Conservation (phyloP, 164 flowering plant species). For the Liriodendron chinense region DNA sequence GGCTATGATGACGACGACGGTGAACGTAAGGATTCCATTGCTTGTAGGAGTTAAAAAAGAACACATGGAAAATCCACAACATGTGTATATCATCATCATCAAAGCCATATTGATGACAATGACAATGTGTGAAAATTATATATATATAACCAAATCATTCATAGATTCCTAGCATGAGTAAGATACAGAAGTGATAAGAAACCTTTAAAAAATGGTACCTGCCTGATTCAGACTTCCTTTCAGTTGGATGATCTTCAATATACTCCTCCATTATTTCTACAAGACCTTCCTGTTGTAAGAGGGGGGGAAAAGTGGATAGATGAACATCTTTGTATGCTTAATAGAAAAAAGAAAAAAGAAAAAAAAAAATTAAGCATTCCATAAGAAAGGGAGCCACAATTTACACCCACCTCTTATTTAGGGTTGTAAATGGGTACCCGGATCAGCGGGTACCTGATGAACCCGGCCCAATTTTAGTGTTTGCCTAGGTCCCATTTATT, state of each 20-base stretch:
- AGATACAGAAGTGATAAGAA: not conserved
- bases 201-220: constrained; percentile 22
- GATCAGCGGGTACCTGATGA: not conserved
- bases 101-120: too few relatives aligned
- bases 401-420: not conserved
- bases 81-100: too few relatives aligned
- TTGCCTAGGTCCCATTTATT: too few relatives aligned
- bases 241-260: constrained; percentile 43
- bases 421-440: not conserved
- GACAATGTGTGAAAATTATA: too few relatives aligned
- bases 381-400: not conserved
- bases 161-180: not conserved
- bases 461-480: too few relatives aligned
- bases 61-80: too few relatives aligned
- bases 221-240: constrained; percentile 33
- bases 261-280: constrained; percentile 93
- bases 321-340: not conserved
- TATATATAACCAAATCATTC: not conserved
- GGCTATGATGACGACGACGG: too few relatives aligned
- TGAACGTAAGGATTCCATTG: too few relatives aligned
- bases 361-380: not conserved
- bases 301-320: not conserved
- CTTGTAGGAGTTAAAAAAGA: too few relatives aligned
- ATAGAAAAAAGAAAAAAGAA: not conserved
- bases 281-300: constrained; percentile 67